Base-by-base conservation (phyloP, 1,139 yeast species). In the Eremothecium gossypii region DNA sequence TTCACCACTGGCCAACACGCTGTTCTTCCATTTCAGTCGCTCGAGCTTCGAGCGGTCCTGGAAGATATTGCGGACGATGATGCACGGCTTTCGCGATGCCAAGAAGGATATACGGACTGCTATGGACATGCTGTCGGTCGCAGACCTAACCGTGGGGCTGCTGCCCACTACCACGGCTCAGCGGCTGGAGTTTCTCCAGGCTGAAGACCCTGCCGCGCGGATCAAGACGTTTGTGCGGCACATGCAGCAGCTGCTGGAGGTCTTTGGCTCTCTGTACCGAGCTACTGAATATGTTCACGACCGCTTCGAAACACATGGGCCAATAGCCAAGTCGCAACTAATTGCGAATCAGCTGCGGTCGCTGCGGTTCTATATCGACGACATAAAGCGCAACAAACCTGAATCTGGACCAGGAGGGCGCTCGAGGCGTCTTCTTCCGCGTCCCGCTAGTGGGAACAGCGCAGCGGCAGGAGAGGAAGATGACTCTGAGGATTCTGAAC, bases 281-380 rank as follows among this genome's bases (percentile, higher is more conserved):
- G 48, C 68, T 2, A 60, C 67, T 27, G 63, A 61, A 8, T 60
- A 69, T 41, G 57, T 60, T 42, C 55, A 55, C 46, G 42, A 57
- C 73, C 73, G 70, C 57, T 65, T 71, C 58, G 59, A 70, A 41
- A 71, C 70, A 52, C 72, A 77, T 11, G 55, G 80, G 26, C 67
- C 71, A 50, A 50, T 74, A 52, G 85, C 77, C 57, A 68, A 71
- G 51, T 74, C 79, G 35, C 67, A 69, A 53, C 73, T 80, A 33
- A 76, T 79, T 27, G 76, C 83, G 2, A 73, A 69, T 45, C 85
- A 80, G 51, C 62, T 80, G 49, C 74, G 74, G 48, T 70, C 79
- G 3, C 70, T 80, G 41, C 69, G 80, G 47, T 55, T 67, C 32
- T 69, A 77, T 14, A 66, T 80, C 41, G 83, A 77, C 46, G 72